Percentiles rank a stretch among this genome's conserved stretches.
Conservation (phyloP, 495 filamentous ascomycete genomes). For the Rostrohypoxylon terebratum region DNA sequence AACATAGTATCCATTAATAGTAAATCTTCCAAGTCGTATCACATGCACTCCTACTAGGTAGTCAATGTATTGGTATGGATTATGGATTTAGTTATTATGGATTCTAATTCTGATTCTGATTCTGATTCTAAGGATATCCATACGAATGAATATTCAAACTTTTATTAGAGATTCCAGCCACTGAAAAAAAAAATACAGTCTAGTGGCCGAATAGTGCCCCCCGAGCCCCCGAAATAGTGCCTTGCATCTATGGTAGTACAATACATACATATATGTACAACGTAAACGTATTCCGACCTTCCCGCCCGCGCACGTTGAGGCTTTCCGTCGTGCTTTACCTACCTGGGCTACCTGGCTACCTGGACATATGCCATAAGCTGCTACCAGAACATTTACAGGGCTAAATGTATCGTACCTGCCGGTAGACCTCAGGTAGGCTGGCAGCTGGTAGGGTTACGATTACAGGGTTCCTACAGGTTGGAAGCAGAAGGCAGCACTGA, state of each 20-base stretch:
- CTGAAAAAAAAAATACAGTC: slow-evolving; percentile 21
- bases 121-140: too few species aligned
- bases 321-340: not conserved
- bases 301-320: not conserved
- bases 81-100: not conserved
- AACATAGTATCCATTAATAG: not conserved
- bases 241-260: too few species aligned
- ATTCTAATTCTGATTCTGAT: too few species aligned
- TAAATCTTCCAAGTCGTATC: not conserved
- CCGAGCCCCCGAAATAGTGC: slow-evolving; percentile 36
- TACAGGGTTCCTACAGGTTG: slow-evolving; percentile 1
- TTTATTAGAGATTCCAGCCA: slow-evolving; percentile 18
- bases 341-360: not conserved
- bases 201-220: slow-evolving; percentile 19
- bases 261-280: too few species aligned
- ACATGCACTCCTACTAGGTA: not conserved
- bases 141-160: not conserved
- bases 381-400: slow-evolving; percentile 10
- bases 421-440: slow-evolving; percentile 3
- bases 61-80: not conserved
- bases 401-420: slow-evolving; percentile 13
- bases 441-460: not conserved
- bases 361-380: not conserved
- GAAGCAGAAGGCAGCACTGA: not conserved
- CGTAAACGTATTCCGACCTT: slow-evolving; percentile 8